Percentiles rank a stretch among this genome's conserved stretches.
Evolutionary conservation across 1,284 basidiomycete species (phyloP).

Genomic region (Cryptococcus wingfieldii): DNA sequence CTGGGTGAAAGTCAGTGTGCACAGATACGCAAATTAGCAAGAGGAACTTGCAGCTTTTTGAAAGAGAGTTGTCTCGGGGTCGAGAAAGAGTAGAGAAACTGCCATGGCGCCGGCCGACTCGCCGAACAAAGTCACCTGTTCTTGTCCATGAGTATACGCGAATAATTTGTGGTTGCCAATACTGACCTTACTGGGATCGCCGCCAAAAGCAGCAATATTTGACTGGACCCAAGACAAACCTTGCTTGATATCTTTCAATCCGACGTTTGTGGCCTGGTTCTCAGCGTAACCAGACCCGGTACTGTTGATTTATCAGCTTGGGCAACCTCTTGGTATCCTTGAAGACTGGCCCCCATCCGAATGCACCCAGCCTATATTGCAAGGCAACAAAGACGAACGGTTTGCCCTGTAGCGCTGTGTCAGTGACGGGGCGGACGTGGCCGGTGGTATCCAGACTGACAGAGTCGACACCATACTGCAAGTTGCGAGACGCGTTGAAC

Average conservation of each 20-base stretch:
- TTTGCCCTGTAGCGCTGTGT: slow-evolving; percentile 3
- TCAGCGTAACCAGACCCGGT: slow-evolving; percentile 31
- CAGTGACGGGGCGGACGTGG: slow-evolving; percentile 1
- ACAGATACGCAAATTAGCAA: slow-evolving; percentile 9
- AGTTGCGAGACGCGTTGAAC: not conserved
- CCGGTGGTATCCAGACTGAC: not conserved
- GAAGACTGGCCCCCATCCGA: slow-evolving; percentile 43
- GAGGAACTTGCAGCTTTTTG: slow-evolving; percentile 7
- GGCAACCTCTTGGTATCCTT: not conserved
- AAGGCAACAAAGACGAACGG: slow-evolving; percentile 49
- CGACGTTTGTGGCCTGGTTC: slow-evolving; percentile 41
- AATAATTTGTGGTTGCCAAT: not conserved
- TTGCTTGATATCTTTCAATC: slow-evolving; percentile 49
- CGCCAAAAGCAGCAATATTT: slow-evolving; percentile 52
- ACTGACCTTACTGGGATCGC: slow-evolving; percentile 46
- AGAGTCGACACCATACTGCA: no score
- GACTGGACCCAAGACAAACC: slow-evolving; percentile 53
- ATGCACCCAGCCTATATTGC: slow-evolving; percentile 51
- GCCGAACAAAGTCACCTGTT: slow-evolving; percentile 43
- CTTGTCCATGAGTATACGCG: no score
- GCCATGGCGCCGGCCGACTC: slow-evolving; percentile 45
- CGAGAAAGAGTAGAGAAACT: slow-evolving; percentile 35
- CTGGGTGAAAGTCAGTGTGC: slow-evolving; percentile 2
- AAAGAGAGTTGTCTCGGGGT: slow-evolving; percentile 31
- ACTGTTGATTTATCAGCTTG: not conserved